Evolutionary conservation across 2,329 filamentous ascomycete genomes (phyloP), one percentile per base, ranked within the genome.

Genomic region (Didymella pomorum): DNA sequence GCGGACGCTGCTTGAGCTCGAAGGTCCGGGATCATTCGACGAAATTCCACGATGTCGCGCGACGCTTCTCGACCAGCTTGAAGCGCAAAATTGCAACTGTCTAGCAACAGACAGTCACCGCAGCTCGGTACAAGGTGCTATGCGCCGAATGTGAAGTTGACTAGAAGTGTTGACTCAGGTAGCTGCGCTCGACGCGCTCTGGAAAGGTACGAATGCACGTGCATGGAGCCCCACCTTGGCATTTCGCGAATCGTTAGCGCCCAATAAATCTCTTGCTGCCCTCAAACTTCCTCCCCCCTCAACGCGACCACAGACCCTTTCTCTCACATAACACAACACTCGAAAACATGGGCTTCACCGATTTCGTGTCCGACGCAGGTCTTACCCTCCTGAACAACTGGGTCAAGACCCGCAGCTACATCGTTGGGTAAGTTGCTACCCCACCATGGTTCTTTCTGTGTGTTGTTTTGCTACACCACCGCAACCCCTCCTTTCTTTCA

Each of bases 401-500:
- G 87, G 82, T 90, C 76, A 84, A 83, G 78, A 91, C 88, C 76
- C 87, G 89, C 77, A 91, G 87, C 81, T 94, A 94, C 84, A 88
- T 94, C 75, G 82, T 89, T 81, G 91, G 91, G 91, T 93, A 89
- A 78, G 91, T 87, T 66, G 64, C 66, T 67, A 67, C 71, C 71
- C 67, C 68, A 66, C 73, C 60, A 65, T 62, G 55, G 9, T 54
- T 58, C 49, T 48, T 52, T 50, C 56, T 58, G 44, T 44, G 47
- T 60, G 62, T 11, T 60, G 56, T 61, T 60, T 67, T 57, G 68
- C 61, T 42, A 45, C 61, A 60, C 56, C 64, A 65, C 64, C 63
- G 64, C 67, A 58, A 60, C 63, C 64, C 67, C 46, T 48, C 66
- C 69, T 78, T 76, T 65, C 66, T 79, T 77, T 71, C 71, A 85